phyloP scores from a whole-genome alignment of 805 yeast genomes.

The Zygotorulaspora danielsina region DNA sequence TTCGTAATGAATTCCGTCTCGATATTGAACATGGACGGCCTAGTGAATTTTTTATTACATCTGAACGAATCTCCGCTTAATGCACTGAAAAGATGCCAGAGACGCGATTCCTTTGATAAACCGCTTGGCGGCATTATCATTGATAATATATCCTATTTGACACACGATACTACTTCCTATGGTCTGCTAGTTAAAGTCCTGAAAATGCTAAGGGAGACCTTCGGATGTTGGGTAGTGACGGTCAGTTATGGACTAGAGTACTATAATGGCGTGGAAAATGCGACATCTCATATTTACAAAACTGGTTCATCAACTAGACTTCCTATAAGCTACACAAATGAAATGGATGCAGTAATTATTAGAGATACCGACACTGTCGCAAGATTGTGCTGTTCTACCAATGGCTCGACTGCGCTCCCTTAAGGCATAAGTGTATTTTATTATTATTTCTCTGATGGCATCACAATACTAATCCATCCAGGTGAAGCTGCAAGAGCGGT shows the following conservation, averaged over 20 bases:
- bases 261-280: slow-evolving; percentile 28
- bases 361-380: slow-evolving; percentile 22
- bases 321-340: slow-evolving; percentile 26
- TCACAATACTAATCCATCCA: too few relatives aligned
- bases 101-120: slow-evolving; percentile 7
- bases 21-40: slow-evolving; percentile 21
- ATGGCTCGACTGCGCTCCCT: too few relatives aligned
- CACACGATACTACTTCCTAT: slow-evolving; percentile 19
- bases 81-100: slow-evolving; percentile 24
- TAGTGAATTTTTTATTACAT: slow-evolving; percentile 22
- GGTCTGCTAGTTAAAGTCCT: slow-evolving; percentile 19
- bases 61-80: slow-evolving; percentile 24
- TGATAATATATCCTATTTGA: slow-evolving; percentile 32
- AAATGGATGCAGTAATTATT: slow-evolving; percentile 26
- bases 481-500: too few relatives aligned
- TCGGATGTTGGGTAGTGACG: slow-evolving; percentile 32
- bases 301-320: slow-evolving; percentile 18
- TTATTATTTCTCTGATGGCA: too few relatives aligned
- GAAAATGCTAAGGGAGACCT: slow-evolving; percentile 19
- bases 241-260: slow-evolving; percentile 28
- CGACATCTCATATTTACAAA: slow-evolving; percentile 9
- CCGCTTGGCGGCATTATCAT: slow-evolving; percentile 31
- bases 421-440: too few relatives aligned
- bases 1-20: slow-evolving; percentile 21
- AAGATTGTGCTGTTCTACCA: too few relatives aligned